Evolutionary conservation across 192 early-diverging fungal species (phyloP).

Genomic region (Umbelopsis isabellina): DNA sequence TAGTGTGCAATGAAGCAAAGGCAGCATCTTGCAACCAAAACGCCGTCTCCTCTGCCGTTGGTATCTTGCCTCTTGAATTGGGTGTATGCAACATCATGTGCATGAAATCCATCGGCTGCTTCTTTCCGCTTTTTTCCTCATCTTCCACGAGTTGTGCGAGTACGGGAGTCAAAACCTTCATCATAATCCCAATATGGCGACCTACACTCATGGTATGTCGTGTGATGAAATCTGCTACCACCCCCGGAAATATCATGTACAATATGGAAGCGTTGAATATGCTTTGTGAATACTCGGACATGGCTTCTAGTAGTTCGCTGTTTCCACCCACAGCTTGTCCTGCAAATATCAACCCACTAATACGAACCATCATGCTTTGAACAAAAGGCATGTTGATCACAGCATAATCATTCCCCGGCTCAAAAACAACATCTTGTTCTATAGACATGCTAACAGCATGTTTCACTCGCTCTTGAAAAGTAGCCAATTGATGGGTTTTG

Average conservation of each 20-base stretch:
- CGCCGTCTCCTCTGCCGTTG: conserved; percentile 24
- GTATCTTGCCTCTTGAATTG: background rate
- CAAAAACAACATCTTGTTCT: background rate
- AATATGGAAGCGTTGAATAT: conserved; percentile 22
- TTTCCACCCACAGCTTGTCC: conserved; percentile 18
- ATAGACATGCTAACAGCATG: background rate
- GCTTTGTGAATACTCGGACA: conserved; percentile 26
- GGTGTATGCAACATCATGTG: conserved; percentile 26
- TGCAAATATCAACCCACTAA: conserved; percentile 26
- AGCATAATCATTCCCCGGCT: background rate
- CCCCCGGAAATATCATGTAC: conserved; percentile 7
- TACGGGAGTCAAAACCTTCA: conserved; percentile 25
- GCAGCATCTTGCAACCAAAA: conserved; percentile 30
- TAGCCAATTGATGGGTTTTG: conserved; percentile 13
- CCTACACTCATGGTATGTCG: conserved; percentile 21
- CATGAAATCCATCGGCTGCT: conserved; percentile 18
- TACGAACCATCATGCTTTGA: background rate
- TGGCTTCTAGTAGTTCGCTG: conserved; percentile 1
- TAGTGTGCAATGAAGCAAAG: conserved; percentile 33
- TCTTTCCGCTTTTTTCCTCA: background rate
- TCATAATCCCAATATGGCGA: conserved; percentile 26
- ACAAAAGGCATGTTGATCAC: conserved; percentile 11
- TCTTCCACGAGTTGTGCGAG: conserved; percentile 10
- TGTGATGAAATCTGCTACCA: conserved; percentile 23
- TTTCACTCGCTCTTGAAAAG: conserved; percentile 22